Conservation (phyloP, 2,329 filamentous ascomycete genomes). For the Zymoseptoria passerinii region DNA sequence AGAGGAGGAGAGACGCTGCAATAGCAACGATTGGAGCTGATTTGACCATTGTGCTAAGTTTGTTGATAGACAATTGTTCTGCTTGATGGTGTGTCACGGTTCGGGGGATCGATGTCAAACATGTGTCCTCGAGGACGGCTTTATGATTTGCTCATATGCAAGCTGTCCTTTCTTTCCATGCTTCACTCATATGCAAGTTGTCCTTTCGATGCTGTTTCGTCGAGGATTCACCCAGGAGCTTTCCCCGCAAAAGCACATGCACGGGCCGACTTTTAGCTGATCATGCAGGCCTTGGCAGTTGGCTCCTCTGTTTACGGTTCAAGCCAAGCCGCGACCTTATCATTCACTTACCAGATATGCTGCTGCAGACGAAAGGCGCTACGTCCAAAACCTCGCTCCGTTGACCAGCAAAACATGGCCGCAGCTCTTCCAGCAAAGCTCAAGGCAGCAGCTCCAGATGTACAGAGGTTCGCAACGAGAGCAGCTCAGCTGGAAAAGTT, state of each 20-base stretch:
- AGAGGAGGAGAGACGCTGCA: slow-evolving; percentile 54
- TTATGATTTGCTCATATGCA: background rate
- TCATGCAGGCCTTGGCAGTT: background rate
- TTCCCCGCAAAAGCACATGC: background rate
- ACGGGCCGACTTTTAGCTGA: background rate
- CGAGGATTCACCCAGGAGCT: background rate
- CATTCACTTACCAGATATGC: background rate
- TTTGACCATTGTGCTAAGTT: slow-evolving; percentile 15
- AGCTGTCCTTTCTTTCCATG: background rate
- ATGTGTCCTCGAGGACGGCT: background rate
- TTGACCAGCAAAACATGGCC: slow-evolving; percentile 56
- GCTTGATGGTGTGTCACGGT: background rate
- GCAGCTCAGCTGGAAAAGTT: slow-evolving; percentile 74
- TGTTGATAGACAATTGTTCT: background rate
- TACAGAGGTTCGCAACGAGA: slow-evolving; percentile 74
- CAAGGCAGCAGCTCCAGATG: slow-evolving; percentile 59
- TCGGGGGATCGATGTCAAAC: background rate
- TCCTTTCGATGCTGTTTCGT: slow-evolving; percentile 7
- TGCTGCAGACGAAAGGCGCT: background rate
- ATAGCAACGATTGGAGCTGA: slow-evolving; percentile 37
- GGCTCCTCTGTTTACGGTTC: background rate
- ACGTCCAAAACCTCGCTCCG: background rate
- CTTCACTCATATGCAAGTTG: slow-evolving; percentile 10
- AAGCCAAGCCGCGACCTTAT: background rate
- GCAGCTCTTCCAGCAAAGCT: slow-evolving; percentile 61